A percentile compares a stretch with the other conserved stretches of the same genome.
Conservation (phyloP, 2,329 filamentous ascomycete species). For the Aspergillus sergii region DNA sequence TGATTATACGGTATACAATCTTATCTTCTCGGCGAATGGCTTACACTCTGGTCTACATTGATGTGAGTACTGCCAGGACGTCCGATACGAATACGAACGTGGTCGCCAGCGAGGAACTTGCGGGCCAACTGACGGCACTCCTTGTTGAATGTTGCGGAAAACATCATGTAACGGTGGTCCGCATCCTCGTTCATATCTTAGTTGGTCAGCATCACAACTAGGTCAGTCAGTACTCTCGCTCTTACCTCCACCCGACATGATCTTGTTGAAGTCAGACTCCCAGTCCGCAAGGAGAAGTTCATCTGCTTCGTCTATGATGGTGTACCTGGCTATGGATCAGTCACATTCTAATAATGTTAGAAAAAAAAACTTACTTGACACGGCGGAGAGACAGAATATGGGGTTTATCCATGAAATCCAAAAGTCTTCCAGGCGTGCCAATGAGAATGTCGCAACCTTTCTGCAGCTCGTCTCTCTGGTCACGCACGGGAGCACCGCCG, state of each 20-base stretch:
- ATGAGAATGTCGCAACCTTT: slow-evolving; percentile 90
- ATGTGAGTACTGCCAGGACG: slow-evolving; percentile 79
- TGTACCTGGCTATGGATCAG: slow-evolving; percentile 48
- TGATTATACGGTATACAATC: not conserved
- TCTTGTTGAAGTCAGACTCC: slow-evolving; percentile 71
- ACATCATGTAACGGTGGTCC: slow-evolving; percentile 74
- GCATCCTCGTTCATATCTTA: slow-evolving; percentile 73
- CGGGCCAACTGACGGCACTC: slow-evolving; percentile 74
- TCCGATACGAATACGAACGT: slow-evolving; percentile 82
- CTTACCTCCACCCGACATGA: slow-evolving; percentile 81
- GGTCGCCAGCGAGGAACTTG: slow-evolving; percentile 71
- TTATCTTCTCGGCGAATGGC: slow-evolving; percentile 7
- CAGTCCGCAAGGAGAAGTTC: slow-evolving; percentile 84
- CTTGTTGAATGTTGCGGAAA: slow-evolving; percentile 93
- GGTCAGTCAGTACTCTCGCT: slow-evolving; percentile 16
- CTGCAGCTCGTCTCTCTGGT: slow-evolving; percentile 72
- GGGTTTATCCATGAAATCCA: slow-evolving; percentile 77
- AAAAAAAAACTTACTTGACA: slow-evolving; percentile 60
- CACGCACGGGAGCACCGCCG: slow-evolving; percentile 72
- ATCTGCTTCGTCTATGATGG: slow-evolving; percentile 90
- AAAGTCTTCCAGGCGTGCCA: slow-evolving; percentile 81
- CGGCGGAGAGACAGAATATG: slow-evolving; percentile 71
- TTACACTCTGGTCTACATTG: slow-evolving; percentile 75
- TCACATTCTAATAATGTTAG: not conserved
- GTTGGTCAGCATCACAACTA: slow-evolving; percentile 13